Percentiles rank a stretch among this genome's conserved stretches.
Conservation (phyloP, 371 early-diverging fungal genomes). For the Synchytrium microbalum region DNA sequence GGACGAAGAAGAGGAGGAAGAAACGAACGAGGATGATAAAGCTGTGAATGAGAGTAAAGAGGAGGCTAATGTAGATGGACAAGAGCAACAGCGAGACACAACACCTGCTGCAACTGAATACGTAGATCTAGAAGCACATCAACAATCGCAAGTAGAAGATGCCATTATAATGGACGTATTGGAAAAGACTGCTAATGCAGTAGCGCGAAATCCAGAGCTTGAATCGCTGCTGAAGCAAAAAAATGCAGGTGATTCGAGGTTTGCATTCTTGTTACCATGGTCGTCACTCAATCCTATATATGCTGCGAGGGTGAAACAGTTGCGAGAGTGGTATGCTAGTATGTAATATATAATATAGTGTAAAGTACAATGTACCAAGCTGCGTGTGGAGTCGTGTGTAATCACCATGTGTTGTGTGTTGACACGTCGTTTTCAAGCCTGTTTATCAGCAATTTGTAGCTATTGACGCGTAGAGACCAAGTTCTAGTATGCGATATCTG, state of each 20-base stretch:
- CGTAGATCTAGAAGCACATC: not conserved
- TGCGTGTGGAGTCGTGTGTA: too few species aligned
- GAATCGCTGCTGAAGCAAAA: slow-evolving; percentile 25
- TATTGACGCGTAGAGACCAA: too few species aligned
- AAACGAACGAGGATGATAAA: not conserved
- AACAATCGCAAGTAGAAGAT: not conserved
- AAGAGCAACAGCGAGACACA: too few species aligned
- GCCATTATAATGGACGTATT: slow-evolving; percentile 4
- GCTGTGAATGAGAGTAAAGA: not conserved
- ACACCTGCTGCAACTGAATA: too few species aligned
- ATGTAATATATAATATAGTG: too few species aligned
- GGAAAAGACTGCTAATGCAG: slow-evolving; percentile 28
- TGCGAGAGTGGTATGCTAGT: not conserved
- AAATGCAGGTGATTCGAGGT: slow-evolving; percentile 26
- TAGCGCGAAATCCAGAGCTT: slow-evolving; percentile 24
- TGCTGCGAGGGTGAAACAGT: not conserved
- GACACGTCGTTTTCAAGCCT: too few species aligned
- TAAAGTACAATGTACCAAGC: too few species aligned
- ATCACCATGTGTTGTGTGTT: too few species aligned
- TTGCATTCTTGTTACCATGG: slow-evolving; percentile 29
- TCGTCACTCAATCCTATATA: not conserved
- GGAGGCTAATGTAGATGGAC: not conserved
- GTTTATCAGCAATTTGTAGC: too few species aligned
- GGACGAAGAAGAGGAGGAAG: slow-evolving; percentile 22
- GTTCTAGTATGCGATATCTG: too few species aligned